These are phyloP conservation scores for Fusarium sublunatum DNA, from an alignment of 2,329 filamentous ascomycete species.

Conservation along the genomic window DNA sequence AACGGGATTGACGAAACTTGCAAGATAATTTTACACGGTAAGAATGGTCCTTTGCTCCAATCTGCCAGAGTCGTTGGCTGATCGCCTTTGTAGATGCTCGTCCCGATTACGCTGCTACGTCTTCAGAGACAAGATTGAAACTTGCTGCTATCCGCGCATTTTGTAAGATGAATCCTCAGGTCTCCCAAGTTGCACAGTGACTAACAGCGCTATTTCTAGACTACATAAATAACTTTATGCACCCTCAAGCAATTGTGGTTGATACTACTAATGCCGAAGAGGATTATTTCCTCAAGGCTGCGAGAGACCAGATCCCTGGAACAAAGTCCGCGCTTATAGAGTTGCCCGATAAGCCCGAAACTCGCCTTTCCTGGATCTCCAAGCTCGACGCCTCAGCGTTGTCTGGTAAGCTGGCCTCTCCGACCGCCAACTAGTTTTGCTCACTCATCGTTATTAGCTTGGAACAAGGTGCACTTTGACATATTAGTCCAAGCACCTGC, in stretches of 20 bases:
- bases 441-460: slow-evolving; percentile 61
- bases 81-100: slow-evolving; percentile 71
- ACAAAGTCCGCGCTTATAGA: slow-evolving; percentile 75
- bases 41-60: slow-evolving; percentile 4
- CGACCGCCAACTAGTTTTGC: slow-evolving; percentile 29
- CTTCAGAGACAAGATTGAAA: slow-evolving; percentile 76
- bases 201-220: slow-evolving; percentile 50
- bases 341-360: slow-evolving; percentile 71
- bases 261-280: slow-evolving; percentile 77
- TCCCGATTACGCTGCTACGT: slow-evolving; percentile 76
- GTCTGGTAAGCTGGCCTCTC: slow-evolving; percentile 59
- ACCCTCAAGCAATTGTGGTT: slow-evolving; percentile 80
- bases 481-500: slow-evolving; percentile 83
- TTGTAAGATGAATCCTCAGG: slow-evolving; percentile 54
- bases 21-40: slow-evolving; percentile 70
- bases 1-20: slow-evolving; percentile 83
- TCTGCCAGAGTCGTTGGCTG: slow-evolving; percentile 14
- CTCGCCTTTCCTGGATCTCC: slow-evolving; percentile 80
- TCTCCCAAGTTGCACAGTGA: neutral
- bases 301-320: slow-evolving; percentile 65
- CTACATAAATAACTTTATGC: slow-evolving; percentile 78
- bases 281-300: slow-evolving; percentile 70
- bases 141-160: slow-evolving; percentile 73
- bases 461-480: slow-evolving; percentile 83
- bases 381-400: slow-evolving; percentile 80